Evolutionary conservation across 805 yeast species (phyloP), one percentile per base, ranked within the genome.

Genomic region (Lipomyces japonicus): DNA sequence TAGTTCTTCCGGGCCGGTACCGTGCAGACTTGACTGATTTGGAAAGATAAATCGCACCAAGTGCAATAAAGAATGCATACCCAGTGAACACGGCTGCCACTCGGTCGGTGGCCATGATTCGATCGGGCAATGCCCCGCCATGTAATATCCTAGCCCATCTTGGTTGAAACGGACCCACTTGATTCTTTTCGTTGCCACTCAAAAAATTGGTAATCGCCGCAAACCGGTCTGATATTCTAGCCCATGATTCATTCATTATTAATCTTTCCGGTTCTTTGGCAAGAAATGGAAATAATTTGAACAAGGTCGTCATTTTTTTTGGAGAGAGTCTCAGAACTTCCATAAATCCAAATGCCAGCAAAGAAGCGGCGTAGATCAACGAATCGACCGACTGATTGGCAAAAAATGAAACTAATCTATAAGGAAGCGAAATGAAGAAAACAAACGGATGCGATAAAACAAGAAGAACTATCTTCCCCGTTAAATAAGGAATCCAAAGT

Each of bases 401-500:
- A 14, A 39, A n/a, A 22, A 44, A 39, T 10, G 44, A 24, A 10
- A 51, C 31, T 9, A 51, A n/a, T 26, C 39, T 39, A 4, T 46
- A 3, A 4, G 59, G 53, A 16, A 46, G 14, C 7, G 34, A 39
- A 16, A 42, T 48, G 19, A 49, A 48, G n/a, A 46, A 42, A 3
- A 35, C 39, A 6, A 43, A 44, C 24, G 55, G 61, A 44, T 48
- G 50, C 16, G 48, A 44, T n/a, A 42, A 12, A 2, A 51, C 18
- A 10, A 48, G 41, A 4, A 48, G 42, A 10, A 52, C 43, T 9
- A 56, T 10, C 23, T 63, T 48, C 2, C 67, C 67, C 4, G 51
- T 23, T 6, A 51, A 30, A 51, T 63, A 63, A 2, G 67, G 67
- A 4, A 62, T 34, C 46, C 63, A 57, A 16, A 59, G 47, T 14